Evolutionary conservation across 495 filamentous ascomycete genomes (phyloP).

Genomic region (Bathelium albidoporum): DNA sequence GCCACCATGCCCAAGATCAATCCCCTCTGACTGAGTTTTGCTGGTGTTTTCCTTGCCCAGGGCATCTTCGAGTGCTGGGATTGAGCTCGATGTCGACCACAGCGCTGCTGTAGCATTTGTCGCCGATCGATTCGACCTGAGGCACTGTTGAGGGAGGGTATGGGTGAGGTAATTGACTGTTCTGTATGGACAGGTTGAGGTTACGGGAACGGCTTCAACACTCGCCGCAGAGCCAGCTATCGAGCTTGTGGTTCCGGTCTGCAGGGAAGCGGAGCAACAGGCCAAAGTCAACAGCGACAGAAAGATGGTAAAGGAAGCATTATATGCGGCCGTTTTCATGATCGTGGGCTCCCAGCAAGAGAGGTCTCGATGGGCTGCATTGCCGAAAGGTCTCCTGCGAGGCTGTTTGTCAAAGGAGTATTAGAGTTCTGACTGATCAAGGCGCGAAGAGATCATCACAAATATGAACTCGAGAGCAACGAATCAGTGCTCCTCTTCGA

Average conservation of each 20-base stretch:
- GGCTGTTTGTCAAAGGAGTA: background rate
- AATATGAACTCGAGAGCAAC: background rate
- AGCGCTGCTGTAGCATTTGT: conserved; percentile 20
- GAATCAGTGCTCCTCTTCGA: background rate
- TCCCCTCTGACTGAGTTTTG: background rate
- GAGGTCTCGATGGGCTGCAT: background rate
- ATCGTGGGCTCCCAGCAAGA: background rate
- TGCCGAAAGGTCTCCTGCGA: background rate
- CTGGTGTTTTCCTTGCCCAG: background rate
- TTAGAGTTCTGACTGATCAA: background rate
- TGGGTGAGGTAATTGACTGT: conserved; percentile 78
- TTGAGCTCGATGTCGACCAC: conserved; percentile 16
- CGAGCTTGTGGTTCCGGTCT: background rate
- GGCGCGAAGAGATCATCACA: background rate
- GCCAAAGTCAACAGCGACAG: background rate
- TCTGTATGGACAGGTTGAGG: conserved; percentile 48
- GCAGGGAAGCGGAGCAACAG: background rate
- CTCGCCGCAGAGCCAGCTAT: background rate
- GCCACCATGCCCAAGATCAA: background rate
- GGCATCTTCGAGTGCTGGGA: background rate
- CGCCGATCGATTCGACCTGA: conserved; percentile 37
- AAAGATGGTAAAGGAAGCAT: background rate
- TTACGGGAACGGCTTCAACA: background rate
- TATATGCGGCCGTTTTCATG: background rate
- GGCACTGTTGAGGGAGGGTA: conserved; percentile 65